Base-by-base conservation (phyloP, 164 flowering plant genomes). In the Aristolochia contorta region DNA sequence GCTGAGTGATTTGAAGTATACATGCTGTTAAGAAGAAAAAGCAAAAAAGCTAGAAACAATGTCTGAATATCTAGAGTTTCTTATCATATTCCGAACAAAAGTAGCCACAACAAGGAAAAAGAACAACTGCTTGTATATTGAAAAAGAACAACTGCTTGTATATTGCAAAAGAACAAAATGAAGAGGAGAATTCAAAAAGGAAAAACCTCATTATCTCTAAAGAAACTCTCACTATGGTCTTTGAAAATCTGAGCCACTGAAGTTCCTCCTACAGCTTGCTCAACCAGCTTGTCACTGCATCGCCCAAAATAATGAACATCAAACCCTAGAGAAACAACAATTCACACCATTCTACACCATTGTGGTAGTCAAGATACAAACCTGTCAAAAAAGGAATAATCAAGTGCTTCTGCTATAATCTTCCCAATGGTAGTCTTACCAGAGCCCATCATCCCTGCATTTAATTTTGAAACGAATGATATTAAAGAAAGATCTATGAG, bases 401-500 rank as follows among this genome's bases (percentile, higher is more conserved):
- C 79, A 56, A 94, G 80, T 57, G 69, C 85, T 72, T 85, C 84
- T 0, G 99, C 70, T 66, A 94, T 62, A 64, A 94, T 70, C 75
- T 78, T 84, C 60, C 99, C 99, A 13, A 91, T 84, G 20, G 97
- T 94, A 46, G 97, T 91, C 72, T 94, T 94, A 6, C 99, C 99
- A 68, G 95, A 91, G 30, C 99, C 97, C 99, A 94, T 94, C 96
- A 94, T 85, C 64, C 98, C 98, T 92, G 79, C 72, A 80, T 57
- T 46, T 60, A 33, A 55, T 16, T 15, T 33, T 7, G 7, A 32
- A 56, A 56, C 24, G 22, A 24, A 14, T 12, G 1, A 24, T 2
- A 16, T 14, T 19, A 56, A 25, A 7, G 15, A 54, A 6, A 22
- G 33, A 54, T 24, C 9, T 6, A 20, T 18, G 8, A 2, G 22